phyloP scores from a whole-genome alignment of 116 monocot species.

The Papilionanthe hybrid region DNA sequence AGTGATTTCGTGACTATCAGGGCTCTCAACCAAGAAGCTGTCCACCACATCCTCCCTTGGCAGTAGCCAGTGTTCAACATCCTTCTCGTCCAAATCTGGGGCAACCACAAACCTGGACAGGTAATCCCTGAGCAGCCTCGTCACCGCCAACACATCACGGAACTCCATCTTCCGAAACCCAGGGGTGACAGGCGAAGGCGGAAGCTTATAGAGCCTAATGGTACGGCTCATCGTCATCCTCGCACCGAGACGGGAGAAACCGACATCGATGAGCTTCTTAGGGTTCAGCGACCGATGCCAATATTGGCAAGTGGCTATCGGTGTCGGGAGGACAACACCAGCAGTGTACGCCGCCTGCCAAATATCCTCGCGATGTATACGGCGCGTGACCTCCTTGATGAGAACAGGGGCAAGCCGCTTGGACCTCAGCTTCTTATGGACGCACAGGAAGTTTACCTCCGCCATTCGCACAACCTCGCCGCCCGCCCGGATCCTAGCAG shows the following conservation, averaged over 20 bases:
- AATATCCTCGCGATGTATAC: constrained; percentile 42
- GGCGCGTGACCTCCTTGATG: constrained; percentile 44
- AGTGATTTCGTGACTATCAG: constrained; percentile 37
- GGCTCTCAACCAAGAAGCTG: constrained; percentile 40
- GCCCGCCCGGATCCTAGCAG: constrained; percentile 28
- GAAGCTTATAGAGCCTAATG: constrained; percentile 43
- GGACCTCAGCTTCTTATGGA: constrained; percentile 49
- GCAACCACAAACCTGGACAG: constrained; percentile 32
- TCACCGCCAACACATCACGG: constrained; percentile 38
- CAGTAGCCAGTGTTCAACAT: constrained; percentile 47
- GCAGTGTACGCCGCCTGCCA: constrained; percentile 58
- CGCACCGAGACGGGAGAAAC: constrained; percentile 41
- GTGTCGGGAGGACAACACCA: constrained; percentile 40
- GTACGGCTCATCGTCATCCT: constrained; percentile 58
- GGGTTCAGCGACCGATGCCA: constrained; percentile 56
- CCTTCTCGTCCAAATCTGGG: constrained; percentile 38
- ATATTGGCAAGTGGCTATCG: constrained; percentile 41
- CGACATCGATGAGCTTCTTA: constrained; percentile 52
- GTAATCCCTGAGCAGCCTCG: constrained; percentile 33
- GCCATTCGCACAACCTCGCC: constrained; percentile 42
- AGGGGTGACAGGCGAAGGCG: constrained; percentile 22
- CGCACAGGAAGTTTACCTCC: constrained; percentile 54
- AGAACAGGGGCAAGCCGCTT: constrained; percentile 54
- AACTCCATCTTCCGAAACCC: constrained; percentile 55
- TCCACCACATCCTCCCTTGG: constrained; percentile 46